Percentiles rank a stretch among this genome's conserved stretches.
Evolutionary conservation across 2,329 filamentous ascomycete species (phyloP).

Genomic region (Colletotrichum destructivum): DNA sequence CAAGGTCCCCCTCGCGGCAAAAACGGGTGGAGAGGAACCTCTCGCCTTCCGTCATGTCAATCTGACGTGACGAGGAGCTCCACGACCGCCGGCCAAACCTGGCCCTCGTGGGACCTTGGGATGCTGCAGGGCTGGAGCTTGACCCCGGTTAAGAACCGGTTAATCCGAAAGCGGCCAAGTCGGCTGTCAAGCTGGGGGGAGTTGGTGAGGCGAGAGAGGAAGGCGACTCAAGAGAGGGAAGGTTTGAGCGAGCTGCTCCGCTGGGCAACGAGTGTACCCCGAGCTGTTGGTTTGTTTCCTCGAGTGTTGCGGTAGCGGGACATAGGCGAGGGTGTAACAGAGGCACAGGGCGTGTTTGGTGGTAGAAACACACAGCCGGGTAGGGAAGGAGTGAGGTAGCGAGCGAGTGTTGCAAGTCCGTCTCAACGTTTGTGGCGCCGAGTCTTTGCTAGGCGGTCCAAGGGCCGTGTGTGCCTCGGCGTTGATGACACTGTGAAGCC

Average conservation of each 20-base stretch:
- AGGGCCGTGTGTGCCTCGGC: not conserved
- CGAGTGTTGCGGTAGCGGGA: not conserved
- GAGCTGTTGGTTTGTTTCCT: not conserved
- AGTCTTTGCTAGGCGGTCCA: not conserved
- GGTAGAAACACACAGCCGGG: not conserved
- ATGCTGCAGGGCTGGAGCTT: conserved; percentile 33
- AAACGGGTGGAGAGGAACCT: conserved; percentile 30
- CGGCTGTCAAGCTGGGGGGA: not conserved
- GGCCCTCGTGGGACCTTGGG: conserved; percentile 25
- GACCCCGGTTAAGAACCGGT: conserved; percentile 35
- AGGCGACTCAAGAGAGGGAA: no score
- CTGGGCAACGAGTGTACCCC: not conserved
- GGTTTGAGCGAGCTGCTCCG: not conserved
- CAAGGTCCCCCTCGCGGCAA: conserved; percentile 37
- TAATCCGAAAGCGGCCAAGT: conserved; percentile 23
- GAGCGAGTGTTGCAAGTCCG: conserved; percentile 29
- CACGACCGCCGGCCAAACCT: conserved; percentile 16
- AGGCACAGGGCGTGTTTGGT: conserved; percentile 24
- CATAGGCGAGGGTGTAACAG: conserved; percentile 16
- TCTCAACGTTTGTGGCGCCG: conserved; percentile 30
- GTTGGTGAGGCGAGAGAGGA: not conserved
- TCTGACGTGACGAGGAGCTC: conserved; percentile 39
- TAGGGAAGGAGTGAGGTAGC: no score
- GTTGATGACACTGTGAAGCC: not conserved
- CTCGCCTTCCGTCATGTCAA: conserved; percentile 30